Evolutionary conservation across 805 yeast species (phyloP), one percentile per base, ranked within the genome.

Genomic region (Suhomyces vadensis): DNA sequence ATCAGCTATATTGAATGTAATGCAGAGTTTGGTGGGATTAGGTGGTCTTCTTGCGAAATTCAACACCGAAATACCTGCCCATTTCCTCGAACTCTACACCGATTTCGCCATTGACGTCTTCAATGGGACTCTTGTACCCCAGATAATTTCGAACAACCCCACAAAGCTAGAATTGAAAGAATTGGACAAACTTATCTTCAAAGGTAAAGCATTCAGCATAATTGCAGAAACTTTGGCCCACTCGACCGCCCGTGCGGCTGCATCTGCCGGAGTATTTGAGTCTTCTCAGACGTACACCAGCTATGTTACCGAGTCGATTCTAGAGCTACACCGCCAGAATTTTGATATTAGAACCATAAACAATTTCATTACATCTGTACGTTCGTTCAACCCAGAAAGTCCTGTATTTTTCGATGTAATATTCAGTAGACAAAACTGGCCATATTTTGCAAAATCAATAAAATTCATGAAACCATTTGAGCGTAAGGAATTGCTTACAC

Each of bases 131-230:
- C 37, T 33, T 4, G 16, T 33, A 11, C 7, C 24, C 4, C 7
- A 11, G 5, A 19, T 33, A 5, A 6, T 33, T 6, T 6, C 7
- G 6, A 9, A 17, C 4, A 20, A 14, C 4, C 24, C 37, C 10
- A 19, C 14, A 4, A 39, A 43, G 2, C 21, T 55, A 5, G 59
- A 58, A 24, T 25, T 47, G 6, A 60, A 58, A 35, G 75, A 71
- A 44, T 46, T 67, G n/a, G 74, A 69, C 38, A 65, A 64, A 39
- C 50, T 71, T 4, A n/a, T 71, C 7, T 71, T 63, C 48, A 67
- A 57, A 35, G 75, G 75, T 0, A 57, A 52, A 37, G 40, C 52
- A 8, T 63, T 56, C 35, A 43, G 67, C 1, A 41, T 61, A 10
- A 47, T 60, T 11, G 58, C 56, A 25, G 73, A 69, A 43, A 49